These are phyloP conservation scores for Rugosomyces carneus DNA, from an alignment of 1,284 basidiomycete species.

Conservation along the genomic window DNA sequence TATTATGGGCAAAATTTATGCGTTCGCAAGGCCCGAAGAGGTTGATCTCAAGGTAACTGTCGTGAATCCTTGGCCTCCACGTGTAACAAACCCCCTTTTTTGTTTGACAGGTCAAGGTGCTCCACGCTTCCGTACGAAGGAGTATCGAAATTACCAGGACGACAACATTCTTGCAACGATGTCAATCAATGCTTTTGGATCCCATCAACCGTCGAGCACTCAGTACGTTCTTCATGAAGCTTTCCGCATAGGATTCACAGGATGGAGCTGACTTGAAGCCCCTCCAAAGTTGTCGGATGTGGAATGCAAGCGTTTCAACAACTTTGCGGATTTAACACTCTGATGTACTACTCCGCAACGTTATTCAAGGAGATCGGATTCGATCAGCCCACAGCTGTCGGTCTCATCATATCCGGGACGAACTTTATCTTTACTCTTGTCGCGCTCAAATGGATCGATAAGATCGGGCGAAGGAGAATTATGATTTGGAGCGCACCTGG, in stretches of 20 bases:
- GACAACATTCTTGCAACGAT: slow-evolving; percentile 56
- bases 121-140: slow-evolving; percentile 56
- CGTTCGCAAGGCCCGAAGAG: slow-evolving; percentile 56
- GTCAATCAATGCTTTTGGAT: slow-evolving; percentile 47
- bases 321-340: slow-evolving; percentile 70
- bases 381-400: slow-evolving; percentile 74
- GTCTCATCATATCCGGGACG: slow-evolving; percentile 71
- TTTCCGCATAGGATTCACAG: background rate
- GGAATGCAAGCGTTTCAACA: slow-evolving; percentile 82
- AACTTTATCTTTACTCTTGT: slow-evolving; percentile 82
- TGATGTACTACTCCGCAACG: slow-evolving; percentile 76
- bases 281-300: slow-evolving; percentile 56
- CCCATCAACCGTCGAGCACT: slow-evolving; percentile 65
- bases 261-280: background rate
- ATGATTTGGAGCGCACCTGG: slow-evolving; percentile 75
- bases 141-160: slow-evolving; percentile 57
- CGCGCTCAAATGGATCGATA: slow-evolving; percentile 78
- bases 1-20: slow-evolving; percentile 63
- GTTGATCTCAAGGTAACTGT: slow-evolving; percentile 63
- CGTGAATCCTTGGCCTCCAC: background rate
- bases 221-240: slow-evolving; percentile 49
- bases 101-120: slow-evolving; percentile 43
- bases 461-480: slow-evolving; percentile 69
- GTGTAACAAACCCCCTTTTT: background rate
- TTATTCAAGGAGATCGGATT: slow-evolving; percentile 80